Evolutionary conservation across 305 asterid species (phyloP), one percentile per base, ranked within the genome.

Genomic region (Fraxinus sp.): DNA sequence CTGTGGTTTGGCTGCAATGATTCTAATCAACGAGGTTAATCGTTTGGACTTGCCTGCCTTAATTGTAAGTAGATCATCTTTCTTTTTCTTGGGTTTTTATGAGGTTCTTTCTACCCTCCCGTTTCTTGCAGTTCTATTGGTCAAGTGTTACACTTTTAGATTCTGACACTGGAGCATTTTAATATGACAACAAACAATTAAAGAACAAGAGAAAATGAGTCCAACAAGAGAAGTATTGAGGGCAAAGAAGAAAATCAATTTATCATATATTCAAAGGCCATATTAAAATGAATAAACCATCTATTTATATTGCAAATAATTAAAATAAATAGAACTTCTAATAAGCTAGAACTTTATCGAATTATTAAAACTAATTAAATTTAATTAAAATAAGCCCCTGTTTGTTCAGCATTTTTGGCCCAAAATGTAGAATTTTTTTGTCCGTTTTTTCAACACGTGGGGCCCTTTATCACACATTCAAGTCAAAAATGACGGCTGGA

Each of bases 1-100:
- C 86, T 96, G 99, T 89, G 99, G 99, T 77, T 88, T 96, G 89
- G 97, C 99, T 20, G 93, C 99, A 71, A 95, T 96, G 99, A 91
- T 92, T 87, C 91, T 96, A 86, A 95, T 96, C 75, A 86, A 92
- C 30, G 96, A 95, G 92, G 93, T 80, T 82, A 85, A 92, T 82
- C 97, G 97, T 71, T 86, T 96, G 92, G 93, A 96, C 88, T 87
- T 95, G 90, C 95, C 91, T 81, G 82, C 88, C 80, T 87, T 96
- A 80, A 87, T 91, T 86, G 99, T 96, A 87, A 90, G 99, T 82
- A 49, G 14, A 62, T 26, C 77, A 16, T 80, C 43, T 33, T 57
- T 39, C 82, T 2, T 83, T 22, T 37, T 43, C 22, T 57, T 74
- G 16, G 33, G 79, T 59, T 71, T 37, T 46, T 26, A 24, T 26